A percentile compares a stretch with the other conserved stretches of the same genome.
Conservation (phyloP, 352 stramenopile species). For the Phytophthora macrochlamydospora region DNA sequence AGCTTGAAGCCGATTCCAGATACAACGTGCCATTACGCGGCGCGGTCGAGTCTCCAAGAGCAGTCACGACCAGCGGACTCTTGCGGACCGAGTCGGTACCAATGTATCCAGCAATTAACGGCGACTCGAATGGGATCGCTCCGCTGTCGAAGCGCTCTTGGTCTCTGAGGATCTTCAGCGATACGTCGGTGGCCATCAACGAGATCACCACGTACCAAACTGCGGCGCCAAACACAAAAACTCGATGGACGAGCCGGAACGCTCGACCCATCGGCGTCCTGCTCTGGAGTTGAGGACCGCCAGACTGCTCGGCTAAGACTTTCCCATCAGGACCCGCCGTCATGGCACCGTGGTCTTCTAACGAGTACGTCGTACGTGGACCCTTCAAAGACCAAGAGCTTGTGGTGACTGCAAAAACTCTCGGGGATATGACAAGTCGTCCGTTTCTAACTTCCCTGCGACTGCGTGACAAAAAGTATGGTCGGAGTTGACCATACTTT, state of each 20-base stretch:
- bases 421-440: not conserved
- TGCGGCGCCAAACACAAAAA: conserved; percentile 28
- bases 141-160: conserved; percentile 17
- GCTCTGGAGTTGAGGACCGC: conserved; percentile 5
- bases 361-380: not conserved
- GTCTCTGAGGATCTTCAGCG: conserved; percentile 31
- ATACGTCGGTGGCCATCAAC: conserved; percentile 25
- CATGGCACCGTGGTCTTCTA: not conserved
- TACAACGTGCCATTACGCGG: conserved; percentile 40
- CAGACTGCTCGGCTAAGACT: conserved; percentile 16
- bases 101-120: conserved; percentile 35
- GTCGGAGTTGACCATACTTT: too few species aligned
- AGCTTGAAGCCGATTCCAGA: conserved; percentile 26
- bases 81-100: conserved; percentile 35
- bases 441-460: not conserved
- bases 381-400: not conserved
- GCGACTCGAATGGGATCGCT: conserved; percentile 6
- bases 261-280: conserved; percentile 22
- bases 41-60: conserved; percentile 32
- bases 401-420: not conserved
- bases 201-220: conserved; percentile 39
- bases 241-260: conserved; percentile 20
- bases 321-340: conserved; percentile 25
- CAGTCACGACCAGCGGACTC: conserved; percentile 31
- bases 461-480: not conserved